Percentiles rank a stretch among this genome's conserved stretches.
These are phyloP conservation scores for Claviceps humidiphila DNA, from an alignment of 2,329 filamentous ascomycete species.

Conservation along the genomic window DNA sequence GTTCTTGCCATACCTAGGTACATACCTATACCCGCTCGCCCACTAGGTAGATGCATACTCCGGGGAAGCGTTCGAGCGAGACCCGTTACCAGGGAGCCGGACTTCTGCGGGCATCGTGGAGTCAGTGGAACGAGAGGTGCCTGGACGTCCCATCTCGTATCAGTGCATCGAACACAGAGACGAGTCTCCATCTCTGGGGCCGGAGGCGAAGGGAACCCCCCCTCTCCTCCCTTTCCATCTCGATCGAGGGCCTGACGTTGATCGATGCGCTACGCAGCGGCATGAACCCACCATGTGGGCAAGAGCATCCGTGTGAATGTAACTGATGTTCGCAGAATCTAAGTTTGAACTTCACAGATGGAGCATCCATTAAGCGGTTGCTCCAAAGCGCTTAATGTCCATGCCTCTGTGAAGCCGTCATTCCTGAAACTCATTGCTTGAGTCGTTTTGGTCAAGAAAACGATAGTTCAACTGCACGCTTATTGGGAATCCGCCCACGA, in stretches of 20 bases:
- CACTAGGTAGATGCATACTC: not conserved
- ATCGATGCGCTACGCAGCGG: constrained; percentile 1
- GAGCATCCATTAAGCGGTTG: not conserved
- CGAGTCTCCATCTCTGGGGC: not conserved
- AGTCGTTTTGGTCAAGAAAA: not conserved
- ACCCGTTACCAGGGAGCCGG: constrained; percentile 2
- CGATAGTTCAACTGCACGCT: not conserved
- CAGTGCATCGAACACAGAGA: not conserved
- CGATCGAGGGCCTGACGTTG: not conserved
- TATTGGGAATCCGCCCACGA: not conserved
- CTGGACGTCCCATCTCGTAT: not conserved
- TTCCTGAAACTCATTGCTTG: too few species aligned
- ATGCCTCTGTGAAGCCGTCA: too few species aligned
- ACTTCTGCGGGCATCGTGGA: not conserved
- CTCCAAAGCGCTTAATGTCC: not conserved
- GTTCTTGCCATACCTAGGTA: not conserved
- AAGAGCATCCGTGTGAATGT: not conserved
- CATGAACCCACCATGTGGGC: not conserved
- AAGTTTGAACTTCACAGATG: too few species aligned
- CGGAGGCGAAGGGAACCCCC: too few species aligned
- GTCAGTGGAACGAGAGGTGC: not conserved
- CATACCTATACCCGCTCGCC: not conserved
- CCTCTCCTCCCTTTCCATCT: too few species aligned
- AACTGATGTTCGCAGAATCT: not conserved
- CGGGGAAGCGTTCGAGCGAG: not conserved